phyloP scores from a whole-genome alignment of 164 flowering plant genomes.

The Vitis rotundifolia region DNA sequence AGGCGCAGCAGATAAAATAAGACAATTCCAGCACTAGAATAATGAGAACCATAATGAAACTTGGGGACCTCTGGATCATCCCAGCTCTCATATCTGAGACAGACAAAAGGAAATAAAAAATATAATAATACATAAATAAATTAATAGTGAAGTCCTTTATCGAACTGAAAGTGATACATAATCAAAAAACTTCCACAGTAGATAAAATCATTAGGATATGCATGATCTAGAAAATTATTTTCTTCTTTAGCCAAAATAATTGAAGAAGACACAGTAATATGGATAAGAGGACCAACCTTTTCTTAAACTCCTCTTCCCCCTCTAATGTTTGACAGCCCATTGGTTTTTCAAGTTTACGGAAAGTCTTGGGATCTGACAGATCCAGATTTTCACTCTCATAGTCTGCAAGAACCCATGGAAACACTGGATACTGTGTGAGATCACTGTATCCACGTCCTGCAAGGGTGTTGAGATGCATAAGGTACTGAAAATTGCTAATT shows the following conservation, averaged over 20 bases:
- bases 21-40: conserved; percentile 99
- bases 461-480: conserved; percentile 97
- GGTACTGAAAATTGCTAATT: conserved; percentile 98
- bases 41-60: conserved; percentile 99
- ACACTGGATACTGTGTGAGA: conserved; percentile 98
- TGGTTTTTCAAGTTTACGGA: conserved; percentile 91
- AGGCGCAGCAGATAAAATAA: conserved; percentile 93
- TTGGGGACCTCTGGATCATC: conserved; percentile 99
- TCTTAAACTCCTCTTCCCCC: conserved; percentile 94
- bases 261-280: no score
- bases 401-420: conserved; percentile 98
- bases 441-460: conserved; percentile 99
- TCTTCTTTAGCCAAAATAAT: background rate
- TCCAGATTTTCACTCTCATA: conserved; percentile 89
- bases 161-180: no score
- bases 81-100: conserved; percentile 94
- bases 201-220: no score
- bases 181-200: no score
- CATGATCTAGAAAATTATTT: background rate
- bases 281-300: conserved; percentile 53
- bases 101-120: background rate
- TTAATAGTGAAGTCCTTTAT: background rate
- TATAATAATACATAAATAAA: conserved; percentile 1
- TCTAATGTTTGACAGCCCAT: conserved; percentile 99
- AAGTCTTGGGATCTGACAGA: conserved; percentile 69